A percentile compares a stretch with the other conserved stretches of the same genome.
phyloP scores from a whole-genome alignment of 2,329 filamentous ascomycete species.

The Pseudogymnoascus sp. region DNA sequence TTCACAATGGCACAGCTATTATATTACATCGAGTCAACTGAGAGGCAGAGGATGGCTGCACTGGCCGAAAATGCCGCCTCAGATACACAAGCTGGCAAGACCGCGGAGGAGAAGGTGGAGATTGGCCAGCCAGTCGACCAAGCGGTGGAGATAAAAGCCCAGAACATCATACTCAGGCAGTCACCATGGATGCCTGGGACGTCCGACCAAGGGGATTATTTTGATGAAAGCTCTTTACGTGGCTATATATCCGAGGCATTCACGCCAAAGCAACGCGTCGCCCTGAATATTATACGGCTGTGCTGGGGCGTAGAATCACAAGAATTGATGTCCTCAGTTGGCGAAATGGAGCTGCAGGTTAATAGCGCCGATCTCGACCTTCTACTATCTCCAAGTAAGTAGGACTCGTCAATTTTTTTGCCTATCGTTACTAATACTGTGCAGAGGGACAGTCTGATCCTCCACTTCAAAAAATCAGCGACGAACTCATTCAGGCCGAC shows the following conservation, averaged over 20 bases:
- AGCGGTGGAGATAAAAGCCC: not conserved
- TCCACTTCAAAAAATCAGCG: conserved; percentile 21
- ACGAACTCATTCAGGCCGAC: conserved; percentile 16
- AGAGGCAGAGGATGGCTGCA: not conserved
- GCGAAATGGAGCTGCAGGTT: conserved; percentile 26
- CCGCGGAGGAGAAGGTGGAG: not conserved
- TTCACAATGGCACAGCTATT: conserved; percentile 26
- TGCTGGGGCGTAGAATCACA: conserved; percentile 27
- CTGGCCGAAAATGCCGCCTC: not conserved
- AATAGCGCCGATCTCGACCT: conserved; percentile 21
- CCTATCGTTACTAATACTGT: not conserved
- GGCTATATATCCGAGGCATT: conserved; percentile 25
- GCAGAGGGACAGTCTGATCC: conserved; percentile 16
- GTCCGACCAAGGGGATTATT: conserved; percentile 17
- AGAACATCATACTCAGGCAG: conserved; percentile 14
- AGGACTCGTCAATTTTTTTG: not conserved
- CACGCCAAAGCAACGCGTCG: conserved; percentile 24
- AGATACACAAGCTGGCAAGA: not conserved
- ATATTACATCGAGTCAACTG: conserved; percentile 19
- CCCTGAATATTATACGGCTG: conserved; percentile 22
- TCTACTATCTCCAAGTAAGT: conserved; percentile 22
- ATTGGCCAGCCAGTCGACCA: not conserved
- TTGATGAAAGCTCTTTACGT: conserved; percentile 20
- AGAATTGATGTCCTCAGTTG: conserved; percentile 24
- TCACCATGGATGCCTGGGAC: conserved; percentile 26